Base-by-base conservation (phyloP, 352 stramenopile species). In the Phytophthora cactorum region DNA sequence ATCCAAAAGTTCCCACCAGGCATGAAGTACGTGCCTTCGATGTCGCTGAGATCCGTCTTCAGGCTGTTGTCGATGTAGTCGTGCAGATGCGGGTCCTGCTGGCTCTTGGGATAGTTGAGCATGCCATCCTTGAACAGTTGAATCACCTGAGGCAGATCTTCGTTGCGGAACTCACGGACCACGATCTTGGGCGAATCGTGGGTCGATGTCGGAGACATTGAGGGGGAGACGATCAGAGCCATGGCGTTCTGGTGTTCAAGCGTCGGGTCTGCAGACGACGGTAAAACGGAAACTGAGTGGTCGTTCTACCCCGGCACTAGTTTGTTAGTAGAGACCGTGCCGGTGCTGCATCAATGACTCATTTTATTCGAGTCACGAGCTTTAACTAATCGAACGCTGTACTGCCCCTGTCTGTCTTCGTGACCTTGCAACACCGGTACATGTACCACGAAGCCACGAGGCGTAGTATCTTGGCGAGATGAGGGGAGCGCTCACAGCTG, bases 1-100 rank as follows among this genome's bases (percentile, higher is more conserved):
- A 86, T 57, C 75, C 73, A 86, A 52, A 79, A 84, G 54, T 82
- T 86, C 9, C 78, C 75, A 1, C 73, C 70, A 8, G 55, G 45
- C 0, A 49, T 36, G 17, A 79, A 51, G 57, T 84, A 86, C 15
- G 67, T 75, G 43, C 44, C 67, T 14, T 77, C 29, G 27, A 86
- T 58, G 25, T 78, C 59, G n/a, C 32, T 56, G 43, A 81, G 39
- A 41, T 81, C 69, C 17, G 51, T 66, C 22, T 75, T 54, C 22
- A 75, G 45, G 38, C 68, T 75, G 22, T 59, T 32, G 10, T 52
- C 59, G 28, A 75, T 64, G 60, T 63, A 77, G 15, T 75, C 50
- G 5, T 66, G 32, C 10, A 73, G 41, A 15, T 28, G 49, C 4
- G 52, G 58, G 52, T 66, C 44, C 22, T 64, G n/a, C 36, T 62